A percentile compares a stretch with the other conserved stretches of the same genome.
Conservation (phyloP, 352 stramenopile species). For the Pythium plurisporium region DNA sequence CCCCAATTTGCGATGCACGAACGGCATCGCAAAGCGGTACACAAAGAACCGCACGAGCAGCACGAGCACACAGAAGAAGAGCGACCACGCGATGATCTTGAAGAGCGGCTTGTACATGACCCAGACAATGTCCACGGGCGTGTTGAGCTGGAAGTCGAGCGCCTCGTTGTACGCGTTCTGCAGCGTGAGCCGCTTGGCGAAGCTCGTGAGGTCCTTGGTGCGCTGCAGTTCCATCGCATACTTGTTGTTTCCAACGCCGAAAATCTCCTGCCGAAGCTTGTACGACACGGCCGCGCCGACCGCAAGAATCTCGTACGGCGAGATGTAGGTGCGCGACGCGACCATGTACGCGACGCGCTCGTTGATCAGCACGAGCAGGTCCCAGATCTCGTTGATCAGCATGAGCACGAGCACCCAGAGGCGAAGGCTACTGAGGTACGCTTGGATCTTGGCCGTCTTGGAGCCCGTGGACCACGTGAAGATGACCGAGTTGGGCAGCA, state of each 20-base stretch:
- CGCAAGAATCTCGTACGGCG: conserved; percentile 15
- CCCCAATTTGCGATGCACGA: background rate
- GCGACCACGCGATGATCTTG: conserved; percentile 14
- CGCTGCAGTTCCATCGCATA: conserved; percentile 20
- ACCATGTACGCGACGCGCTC: conserved; percentile 18
- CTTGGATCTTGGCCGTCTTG: conserved; percentile 27
- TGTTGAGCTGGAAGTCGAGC: conserved; percentile 17
- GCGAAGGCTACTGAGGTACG: conserved; percentile 29
- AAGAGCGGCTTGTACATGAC: conserved; percentile 29
- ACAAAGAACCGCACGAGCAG: conserved; percentile 10
- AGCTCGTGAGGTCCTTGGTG: conserved; percentile 9
- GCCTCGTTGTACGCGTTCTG: conserved; percentile 27
- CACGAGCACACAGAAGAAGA: conserved; percentile 8
- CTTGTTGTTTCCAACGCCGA: conserved; percentile 19
- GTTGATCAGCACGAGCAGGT: conserved; percentile 7
- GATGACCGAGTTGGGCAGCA: conserved; percentile 47
- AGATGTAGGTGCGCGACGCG: conserved; percentile 10
- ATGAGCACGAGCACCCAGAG: conserved; percentile 22
- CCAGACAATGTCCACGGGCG: conserved; percentile 17
- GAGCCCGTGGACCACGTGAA: conserved; percentile 35
- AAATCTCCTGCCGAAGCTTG: conserved; percentile 8
- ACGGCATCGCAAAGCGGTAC: conserved; percentile 1
- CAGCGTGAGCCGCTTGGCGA: background rate
- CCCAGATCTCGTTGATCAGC: conserved; percentile 17
- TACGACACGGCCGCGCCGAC: conserved; percentile 13